These are phyloP conservation scores for Lathyrus tuberosus DNA, from an alignment of 306 rosid genomes.

Conservation along the genomic window DNA sequence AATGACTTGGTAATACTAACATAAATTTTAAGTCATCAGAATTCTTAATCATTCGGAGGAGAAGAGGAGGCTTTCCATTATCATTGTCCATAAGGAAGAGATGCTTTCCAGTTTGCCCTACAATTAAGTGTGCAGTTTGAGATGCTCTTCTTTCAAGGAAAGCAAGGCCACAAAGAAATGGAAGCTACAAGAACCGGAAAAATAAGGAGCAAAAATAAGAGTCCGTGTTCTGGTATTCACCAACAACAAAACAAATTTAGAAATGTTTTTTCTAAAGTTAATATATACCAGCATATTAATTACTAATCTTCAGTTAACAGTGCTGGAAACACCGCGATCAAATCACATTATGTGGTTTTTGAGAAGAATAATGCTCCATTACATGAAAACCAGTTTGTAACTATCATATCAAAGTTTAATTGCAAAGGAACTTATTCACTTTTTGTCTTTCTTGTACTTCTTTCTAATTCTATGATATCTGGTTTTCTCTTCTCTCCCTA, in stretches of 20 bases:
- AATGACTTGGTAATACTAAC: slow-evolving; percentile 54
- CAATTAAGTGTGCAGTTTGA: slow-evolving; percentile 89
- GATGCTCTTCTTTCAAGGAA: slow-evolving; percentile 93
- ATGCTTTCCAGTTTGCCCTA: slow-evolving; percentile 95
- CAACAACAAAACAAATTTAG: background rate
- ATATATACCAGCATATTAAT: background rate
- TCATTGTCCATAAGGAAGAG: slow-evolving; percentile 83
- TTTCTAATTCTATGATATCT: background rate
- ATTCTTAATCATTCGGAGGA: slow-evolving; percentile 82
- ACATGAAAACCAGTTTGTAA: background rate
- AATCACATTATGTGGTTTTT: background rate
- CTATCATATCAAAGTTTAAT: background rate
- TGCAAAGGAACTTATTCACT: background rate
- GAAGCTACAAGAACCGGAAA: slow-evolving; percentile 61
- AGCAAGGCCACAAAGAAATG: slow-evolving; percentile 88
- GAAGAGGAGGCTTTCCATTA: slow-evolving; percentile 79
- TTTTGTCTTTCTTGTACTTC: background rate
- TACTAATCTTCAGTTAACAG: background rate
- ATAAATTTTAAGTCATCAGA: slow-evolving; percentile 79
- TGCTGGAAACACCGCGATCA: background rate
- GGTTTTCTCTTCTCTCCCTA: background rate
- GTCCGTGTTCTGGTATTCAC: background rate
- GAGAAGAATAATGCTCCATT: background rate
- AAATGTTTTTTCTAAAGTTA: background rate
- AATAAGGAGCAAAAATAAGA: slow-evolving; percentile 7